A percentile compares a stretch with the other conserved stretches of the same genome.
Evolutionary conservation across 208 protist species (phyloP).

Genomic region (Crithidia mellificae): DNA sequence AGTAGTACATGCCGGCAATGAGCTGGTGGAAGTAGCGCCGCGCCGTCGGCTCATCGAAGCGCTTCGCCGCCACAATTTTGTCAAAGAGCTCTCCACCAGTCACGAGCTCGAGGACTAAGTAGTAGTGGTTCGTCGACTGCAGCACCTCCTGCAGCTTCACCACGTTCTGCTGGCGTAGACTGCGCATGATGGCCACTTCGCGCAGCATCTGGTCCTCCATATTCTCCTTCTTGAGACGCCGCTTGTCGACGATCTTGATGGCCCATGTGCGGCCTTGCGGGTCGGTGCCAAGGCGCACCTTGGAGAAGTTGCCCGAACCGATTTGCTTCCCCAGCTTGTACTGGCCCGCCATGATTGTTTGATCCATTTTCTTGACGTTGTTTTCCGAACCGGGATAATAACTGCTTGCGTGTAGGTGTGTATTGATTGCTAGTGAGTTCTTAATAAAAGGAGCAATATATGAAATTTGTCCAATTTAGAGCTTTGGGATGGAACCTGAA

Average conservation of each 20-base stretch:
- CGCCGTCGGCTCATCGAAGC: constrained; percentile 85
- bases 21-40: constrained; percentile 96
- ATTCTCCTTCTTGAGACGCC: constrained; percentile 76
- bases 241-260: constrained; percentile 93
- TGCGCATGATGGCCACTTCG: constrained; percentile 88
- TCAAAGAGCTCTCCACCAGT: constrained; percentile 94
- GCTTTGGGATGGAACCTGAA: too few species aligned
- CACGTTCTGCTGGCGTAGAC: constrained; percentile 81
- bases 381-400: too few species aligned
- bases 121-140: constrained; percentile 88
- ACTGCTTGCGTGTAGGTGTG: too few species aligned
- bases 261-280: constrained; percentile 68
- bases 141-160: constrained; percentile 88
- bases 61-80: constrained; percentile 83
- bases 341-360: constrained; percentile 53
- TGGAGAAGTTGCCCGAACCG: constrained; percentile 90
- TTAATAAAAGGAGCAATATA: too few species aligned
- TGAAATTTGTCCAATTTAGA: too few species aligned
- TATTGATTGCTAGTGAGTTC: too few species aligned
- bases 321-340: constrained; percentile 89
- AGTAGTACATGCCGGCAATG: constrained; percentile 94
- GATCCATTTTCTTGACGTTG: constrained; percentile 16
- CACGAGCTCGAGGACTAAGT: constrained; percentile 90
- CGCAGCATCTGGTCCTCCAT: constrained; percentile 92
- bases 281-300: constrained; percentile 78